These are phyloP conservation scores for Hibiscus tridactylites DNA, from an alignment of 345 rosid species.

Conservation along the genomic window DNA sequence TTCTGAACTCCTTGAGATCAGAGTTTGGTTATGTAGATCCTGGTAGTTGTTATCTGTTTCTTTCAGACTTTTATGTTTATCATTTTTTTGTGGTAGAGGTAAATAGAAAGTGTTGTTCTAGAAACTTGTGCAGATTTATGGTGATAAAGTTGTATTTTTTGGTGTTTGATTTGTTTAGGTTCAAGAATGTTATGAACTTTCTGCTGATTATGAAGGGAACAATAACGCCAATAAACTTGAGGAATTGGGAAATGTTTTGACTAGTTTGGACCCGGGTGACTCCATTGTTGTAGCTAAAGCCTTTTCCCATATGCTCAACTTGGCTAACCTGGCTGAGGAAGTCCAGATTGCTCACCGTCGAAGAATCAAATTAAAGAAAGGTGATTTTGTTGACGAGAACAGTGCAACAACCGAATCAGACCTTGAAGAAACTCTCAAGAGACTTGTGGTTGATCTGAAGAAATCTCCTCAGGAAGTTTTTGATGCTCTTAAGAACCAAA, in stretches of 20 bases:
- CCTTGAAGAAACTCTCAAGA: slow-evolving; percentile 86
- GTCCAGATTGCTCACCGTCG: slow-evolving; percentile 90
- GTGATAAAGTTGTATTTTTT: background rate
- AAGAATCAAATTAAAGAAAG: slow-evolving; percentile 70
- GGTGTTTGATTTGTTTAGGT: slow-evolving; percentile 42
- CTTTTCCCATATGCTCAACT: slow-evolving; percentile 91
- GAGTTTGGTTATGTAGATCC: background rate
- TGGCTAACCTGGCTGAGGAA: slow-evolving; percentile 97
- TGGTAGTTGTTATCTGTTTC: background rate
- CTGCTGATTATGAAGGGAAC: slow-evolving; percentile 90
- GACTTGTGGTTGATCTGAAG: slow-evolving; percentile 72
- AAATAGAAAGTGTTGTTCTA: slow-evolving; percentile 6
- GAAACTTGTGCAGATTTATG: background rate
- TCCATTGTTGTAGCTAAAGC: slow-evolving; percentile 86
- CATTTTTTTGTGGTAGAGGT: background rate
- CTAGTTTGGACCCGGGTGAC: slow-evolving; percentile 93
- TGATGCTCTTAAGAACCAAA: slow-evolving; percentile 91
- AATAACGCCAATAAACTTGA: slow-evolving; percentile 66
- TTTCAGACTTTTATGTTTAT: background rate
- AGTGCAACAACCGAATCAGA: slow-evolving; percentile 87
- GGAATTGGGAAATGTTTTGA: slow-evolving; percentile 77
- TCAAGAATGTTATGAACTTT: slow-evolving; percentile 89
- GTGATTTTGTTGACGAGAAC: slow-evolving; percentile 84
- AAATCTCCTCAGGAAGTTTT: slow-evolving; percentile 89
- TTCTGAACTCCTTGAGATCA: background rate